Base-by-base conservation (phyloP, 148 eudicot species). In the Rhododendron williamsianum region DNA sequence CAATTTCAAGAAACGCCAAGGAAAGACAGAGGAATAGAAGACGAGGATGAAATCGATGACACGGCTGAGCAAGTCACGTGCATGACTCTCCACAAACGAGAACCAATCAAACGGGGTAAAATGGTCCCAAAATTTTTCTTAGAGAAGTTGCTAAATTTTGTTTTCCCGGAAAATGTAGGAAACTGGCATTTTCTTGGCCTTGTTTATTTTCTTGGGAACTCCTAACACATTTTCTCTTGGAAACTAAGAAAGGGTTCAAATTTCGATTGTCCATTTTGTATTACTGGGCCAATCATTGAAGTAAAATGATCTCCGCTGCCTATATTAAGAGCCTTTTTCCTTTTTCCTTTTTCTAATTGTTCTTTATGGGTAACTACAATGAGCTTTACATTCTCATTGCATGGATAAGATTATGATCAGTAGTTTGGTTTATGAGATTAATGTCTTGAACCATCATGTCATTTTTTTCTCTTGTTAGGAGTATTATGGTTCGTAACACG, bases 31-130 rank as follows among this genome's bases (percentile, higher is more conserved):
- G 56, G 83, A 84, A 23, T 36, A 43, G 38, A 52, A 72, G 76
- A 71, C 27, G 82, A 54, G 25, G 87, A 49, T 30, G 81, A 30
- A n/a, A 3, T 36, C 11, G 89, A 85, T 65, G 78, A 46, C 80
- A 78, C 63, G 9, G 78, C 85, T 3, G 85, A 87, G 23, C 87
- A 81, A 79, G 23, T 87, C 77, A 19, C 76, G 0, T 81, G 82
- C 77, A 74, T 85, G 33, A 49, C 52, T 78, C 82, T 87, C 41
- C 87, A 87, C 79, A 84, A 69, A 87, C 86, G 84, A 69, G 84
- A 76, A 15, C 65, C 84, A 16, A 38, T 3, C 33, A 52, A 81
- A 35, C 81, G 85, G 82, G 81, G 87, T 86, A 72, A 72, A 36
- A 23, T n/a, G 18, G 6, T 12, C 80, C 12, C 27, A 43, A 7